These are phyloP conservation scores for Beauveria brongniartii DNA, from an alignment of 2,329 filamentous ascomycete species.

Conservation along the genomic window DNA sequence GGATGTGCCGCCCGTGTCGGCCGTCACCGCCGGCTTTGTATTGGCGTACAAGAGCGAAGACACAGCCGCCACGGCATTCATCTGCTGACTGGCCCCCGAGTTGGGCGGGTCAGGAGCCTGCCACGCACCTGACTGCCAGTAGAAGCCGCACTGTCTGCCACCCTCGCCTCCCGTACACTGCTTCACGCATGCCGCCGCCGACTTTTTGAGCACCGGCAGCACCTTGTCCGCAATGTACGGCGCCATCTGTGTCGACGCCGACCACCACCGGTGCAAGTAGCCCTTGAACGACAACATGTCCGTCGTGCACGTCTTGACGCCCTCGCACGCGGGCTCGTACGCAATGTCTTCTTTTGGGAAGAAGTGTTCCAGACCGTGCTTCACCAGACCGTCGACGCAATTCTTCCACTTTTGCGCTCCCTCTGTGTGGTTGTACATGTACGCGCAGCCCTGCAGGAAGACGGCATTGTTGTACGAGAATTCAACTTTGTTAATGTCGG, in stretches of 20 bases:
- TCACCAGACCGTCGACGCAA: conserved; percentile 34
- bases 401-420: conserved; percentile 39
- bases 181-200: conserved; percentile 45
- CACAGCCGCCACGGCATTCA: conserved; percentile 50
- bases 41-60: conserved; percentile 40
- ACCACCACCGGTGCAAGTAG: conserved; percentile 49
- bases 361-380: conserved; percentile 35
- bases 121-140: conserved; percentile 42
- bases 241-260: conserved; percentile 43
- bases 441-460: conserved; percentile 49
- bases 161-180: conserved; percentile 44
- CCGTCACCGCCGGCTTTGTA: conserved; percentile 35
- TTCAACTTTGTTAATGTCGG: conserved; percentile 44
- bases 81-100: conserved; percentile 49
- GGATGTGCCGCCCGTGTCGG: conserved; percentile 43
- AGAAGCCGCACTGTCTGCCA: conserved; percentile 44
- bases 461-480: conserved; percentile 55
- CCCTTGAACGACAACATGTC: conserved; percentile 60
- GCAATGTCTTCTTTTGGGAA: conserved; percentile 47
- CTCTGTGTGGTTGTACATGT: conserved; percentile 52
- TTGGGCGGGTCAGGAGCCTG: conserved; percentile 35
- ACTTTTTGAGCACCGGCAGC: conserved; percentile 41
- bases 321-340: conserved; percentile 54
- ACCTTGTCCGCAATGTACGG: conserved; percentile 45
- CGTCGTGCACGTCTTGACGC: conserved; percentile 44